phyloP scores from a whole-genome alignment of 129 eudicot genomes.

The Solidago caesia region DNA sequence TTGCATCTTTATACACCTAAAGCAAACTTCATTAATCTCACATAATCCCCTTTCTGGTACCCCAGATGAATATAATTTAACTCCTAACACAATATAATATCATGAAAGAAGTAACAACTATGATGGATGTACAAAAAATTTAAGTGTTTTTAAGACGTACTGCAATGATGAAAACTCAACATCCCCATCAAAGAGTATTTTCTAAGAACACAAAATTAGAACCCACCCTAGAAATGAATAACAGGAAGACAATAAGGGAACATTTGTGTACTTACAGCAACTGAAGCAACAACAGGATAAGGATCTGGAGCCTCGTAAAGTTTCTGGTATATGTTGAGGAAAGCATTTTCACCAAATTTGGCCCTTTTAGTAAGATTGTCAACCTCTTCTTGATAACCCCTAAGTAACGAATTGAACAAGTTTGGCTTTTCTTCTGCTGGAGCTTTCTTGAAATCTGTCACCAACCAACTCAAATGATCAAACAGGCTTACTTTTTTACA shows the following conservation, averaged over 20 bases:
- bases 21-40: not conserved
- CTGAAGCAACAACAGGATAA: constrained; percentile 77
- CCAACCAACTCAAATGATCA: not conserved
- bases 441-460: constrained; percentile 91
- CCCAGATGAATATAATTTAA: no score
- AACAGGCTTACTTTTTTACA: not conserved
- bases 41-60: not conserved
- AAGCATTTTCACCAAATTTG: constrained; percentile 97
- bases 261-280: constrained; percentile 62
- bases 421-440: constrained; percentile 74
- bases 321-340: constrained; percentile 91
- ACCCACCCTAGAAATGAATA: not conserved
- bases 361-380: constrained; percentile 98
- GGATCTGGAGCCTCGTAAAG: constrained; percentile 99
- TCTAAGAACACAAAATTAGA: not conserved
- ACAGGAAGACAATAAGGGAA: constrained; percentile 1
- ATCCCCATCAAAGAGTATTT: not conserved
- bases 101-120: not conserved
- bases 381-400: constrained; percentile 96
- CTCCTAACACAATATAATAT: constrained; percentile 11
- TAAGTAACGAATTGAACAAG: constrained; percentile 75
- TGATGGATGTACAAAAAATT: not conserved
- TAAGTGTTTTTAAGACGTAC: not conserved
- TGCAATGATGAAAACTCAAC: not conserved
- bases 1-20: constrained; percentile 8